Conservation (phyloP, 2,329 filamentous ascomycete species). For the Nothophoma quercina region DNA sequence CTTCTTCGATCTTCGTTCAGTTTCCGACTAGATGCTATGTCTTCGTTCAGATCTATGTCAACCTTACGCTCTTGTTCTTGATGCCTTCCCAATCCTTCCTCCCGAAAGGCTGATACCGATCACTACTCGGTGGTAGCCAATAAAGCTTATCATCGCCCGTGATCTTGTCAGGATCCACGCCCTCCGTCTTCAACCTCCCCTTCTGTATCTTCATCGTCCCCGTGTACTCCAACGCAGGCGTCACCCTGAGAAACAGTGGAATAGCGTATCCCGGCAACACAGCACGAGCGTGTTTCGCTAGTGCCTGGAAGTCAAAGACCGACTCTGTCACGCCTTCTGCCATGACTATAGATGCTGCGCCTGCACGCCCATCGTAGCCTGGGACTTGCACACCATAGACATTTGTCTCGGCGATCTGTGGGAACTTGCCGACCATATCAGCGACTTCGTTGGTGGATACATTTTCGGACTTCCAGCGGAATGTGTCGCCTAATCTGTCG, state of each 20-base stretch:
- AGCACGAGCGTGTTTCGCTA: slow-evolving; percentile 50
- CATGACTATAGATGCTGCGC: slow-evolving; percentile 53
- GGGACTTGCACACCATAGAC: slow-evolving; percentile 56
- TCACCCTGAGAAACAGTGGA: slow-evolving; percentile 54
- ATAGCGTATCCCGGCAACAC: slow-evolving; percentile 56
- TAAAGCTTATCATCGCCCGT: slow-evolving; percentile 50
- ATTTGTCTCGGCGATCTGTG: slow-evolving; percentile 53
- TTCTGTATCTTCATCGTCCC: slow-evolving; percentile 58
- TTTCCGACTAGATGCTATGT: too few relatives aligned
- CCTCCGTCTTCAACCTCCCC: slow-evolving; percentile 52
- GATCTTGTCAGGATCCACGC: slow-evolving; percentile 53
- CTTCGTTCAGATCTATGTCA: slow-evolving; percentile 21
- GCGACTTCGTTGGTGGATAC: slow-evolving; percentile 57
- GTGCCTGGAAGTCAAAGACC: slow-evolving; percentile 43
- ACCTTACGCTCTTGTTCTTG: slow-evolving; percentile 34
- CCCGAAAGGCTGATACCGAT: slow-evolving; percentile 50
- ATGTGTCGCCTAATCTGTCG: slow-evolving; percentile 50
- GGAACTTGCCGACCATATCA: slow-evolving; percentile 51
- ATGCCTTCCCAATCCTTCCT: slow-evolving; percentile 49
- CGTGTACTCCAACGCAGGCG: slow-evolving; percentile 53
- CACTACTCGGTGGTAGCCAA: slow-evolving; percentile 49
- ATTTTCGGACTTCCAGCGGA: slow-evolving; percentile 56
- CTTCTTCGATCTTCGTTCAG: too few relatives aligned
- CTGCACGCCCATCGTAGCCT: slow-evolving; percentile 55
- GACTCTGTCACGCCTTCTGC: slow-evolving; percentile 41